Evolutionary conservation across 352 stramenopile genomes (phyloP).

Genomic region (Phytophthora pistaciae): DNA sequence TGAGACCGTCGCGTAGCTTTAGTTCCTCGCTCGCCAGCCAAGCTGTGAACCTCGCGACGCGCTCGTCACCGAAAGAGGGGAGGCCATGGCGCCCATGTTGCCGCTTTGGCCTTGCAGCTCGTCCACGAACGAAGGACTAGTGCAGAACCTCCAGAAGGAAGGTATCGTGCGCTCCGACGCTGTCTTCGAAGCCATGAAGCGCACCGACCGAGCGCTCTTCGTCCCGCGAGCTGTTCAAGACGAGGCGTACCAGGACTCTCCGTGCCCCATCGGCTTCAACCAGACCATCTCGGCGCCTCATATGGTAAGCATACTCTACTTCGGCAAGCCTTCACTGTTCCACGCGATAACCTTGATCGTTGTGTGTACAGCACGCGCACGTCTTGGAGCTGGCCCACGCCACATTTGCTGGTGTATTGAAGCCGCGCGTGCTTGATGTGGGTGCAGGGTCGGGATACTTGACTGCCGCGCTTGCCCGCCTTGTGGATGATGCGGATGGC

Average conservation of each 20-base stretch:
- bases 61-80: background rate
- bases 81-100: conserved; percentile 23
- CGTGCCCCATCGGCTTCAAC: conserved; percentile 82
- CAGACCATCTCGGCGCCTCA: conserved; percentile 92
- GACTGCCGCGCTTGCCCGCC: conserved; percentile 88
- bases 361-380: conserved; percentile 53
- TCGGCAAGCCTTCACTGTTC: background rate
- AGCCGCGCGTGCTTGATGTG: conserved; percentile 92
- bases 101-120: conserved; percentile 57
- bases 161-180: conserved; percentile 53
- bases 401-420: conserved; percentile 42
- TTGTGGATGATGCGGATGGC: conserved; percentile 61
- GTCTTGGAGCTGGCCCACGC: conserved; percentile 70
- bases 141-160: conserved; percentile 62
- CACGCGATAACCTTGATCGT: no score
- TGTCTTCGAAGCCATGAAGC: conserved; percentile 66
- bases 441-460: conserved; percentile 96
- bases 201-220: conserved; percentile 82
- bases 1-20: background rate
- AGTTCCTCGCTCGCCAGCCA: conserved; percentile 2
- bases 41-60: conserved; percentile 19
- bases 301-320: conserved; percentile 50
- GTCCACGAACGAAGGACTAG: conserved; percentile 49
- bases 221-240: conserved; percentile 27
- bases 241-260: conserved; percentile 74